Conservation (phyloP, 805 yeast species). For the Jamesozyma rosinii region DNA sequence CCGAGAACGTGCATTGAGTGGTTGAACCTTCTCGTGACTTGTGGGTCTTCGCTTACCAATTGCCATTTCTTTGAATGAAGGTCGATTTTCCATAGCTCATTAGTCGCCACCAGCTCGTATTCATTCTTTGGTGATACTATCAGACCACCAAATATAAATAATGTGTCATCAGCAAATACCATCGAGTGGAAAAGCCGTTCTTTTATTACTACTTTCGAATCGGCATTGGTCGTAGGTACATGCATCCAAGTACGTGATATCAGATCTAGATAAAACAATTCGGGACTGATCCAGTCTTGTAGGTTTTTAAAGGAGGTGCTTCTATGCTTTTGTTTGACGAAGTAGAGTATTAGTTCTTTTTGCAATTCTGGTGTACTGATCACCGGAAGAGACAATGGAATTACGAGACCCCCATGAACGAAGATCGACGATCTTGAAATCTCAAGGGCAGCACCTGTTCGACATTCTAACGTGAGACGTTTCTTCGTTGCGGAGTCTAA, state of each 20-base stretch:
- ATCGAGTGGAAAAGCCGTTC: constrained; percentile 53
- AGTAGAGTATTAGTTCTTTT: constrained; percentile 31
- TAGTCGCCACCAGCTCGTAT: constrained; percentile 38
- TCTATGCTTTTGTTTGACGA: constrained; percentile 20
- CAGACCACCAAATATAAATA: constrained; percentile 63
- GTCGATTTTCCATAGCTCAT: constrained; percentile 65
- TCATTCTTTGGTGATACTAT: constrained; percentile 32
- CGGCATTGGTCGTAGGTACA: constrained; percentile 21
- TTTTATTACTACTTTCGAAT: background rate
- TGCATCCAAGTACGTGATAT: constrained; percentile 52
- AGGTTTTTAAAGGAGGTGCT: constrained; percentile 19
- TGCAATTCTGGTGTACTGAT: constrained; percentile 35
- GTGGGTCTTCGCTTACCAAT: constrained; percentile 36
- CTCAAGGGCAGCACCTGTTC: constrained; percentile 61
- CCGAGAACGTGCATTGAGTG: constrained; percentile 39
- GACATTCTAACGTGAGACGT: constrained; percentile 44
- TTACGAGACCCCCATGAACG: constrained; percentile 59
- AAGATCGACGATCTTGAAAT: constrained; percentile 51
- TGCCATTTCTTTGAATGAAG: constrained; percentile 46
- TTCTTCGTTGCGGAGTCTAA: constrained; percentile 37
- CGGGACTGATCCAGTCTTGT: constrained; percentile 47
- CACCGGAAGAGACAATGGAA: constrained; percentile 42
- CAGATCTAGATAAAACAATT: constrained; percentile 50
- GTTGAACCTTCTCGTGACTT: constrained; percentile 38
- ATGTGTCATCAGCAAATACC: constrained; percentile 38